A percentile compares a stretch with the other conserved stretches of the same genome.
These are phyloP conservation scores for Globisporangium canariense DNA, from an alignment of 352 stramenopile species.

Conservation along the genomic window DNA sequence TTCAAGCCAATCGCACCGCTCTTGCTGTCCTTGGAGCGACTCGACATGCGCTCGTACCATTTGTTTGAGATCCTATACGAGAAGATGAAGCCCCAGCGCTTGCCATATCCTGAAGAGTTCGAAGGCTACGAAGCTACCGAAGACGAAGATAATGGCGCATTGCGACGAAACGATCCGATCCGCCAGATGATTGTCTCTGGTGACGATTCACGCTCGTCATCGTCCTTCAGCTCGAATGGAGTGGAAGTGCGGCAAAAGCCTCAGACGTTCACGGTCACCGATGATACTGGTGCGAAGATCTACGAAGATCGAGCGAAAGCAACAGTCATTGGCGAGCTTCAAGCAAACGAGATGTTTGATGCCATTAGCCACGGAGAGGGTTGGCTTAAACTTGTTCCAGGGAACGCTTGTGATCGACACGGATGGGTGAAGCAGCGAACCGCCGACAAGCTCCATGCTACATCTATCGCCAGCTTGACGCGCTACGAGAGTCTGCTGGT, in stretches of 20 bases:
- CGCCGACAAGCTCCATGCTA: slow-evolving; percentile 35
- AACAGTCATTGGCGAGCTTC: slow-evolving; percentile 17
- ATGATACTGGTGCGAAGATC: slow-evolving; percentile 21
- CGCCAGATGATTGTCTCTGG: slow-evolving; percentile 24
- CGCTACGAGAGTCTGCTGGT: slow-evolving; percentile 58
- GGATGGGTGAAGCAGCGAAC: slow-evolving; percentile 50
- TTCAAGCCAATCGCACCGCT: slow-evolving; percentile 47
- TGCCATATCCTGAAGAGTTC: slow-evolving; percentile 44
- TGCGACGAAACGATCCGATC: slow-evolving; percentile 21
- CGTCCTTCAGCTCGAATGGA: not conserved
- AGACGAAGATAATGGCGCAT: slow-evolving; percentile 5
- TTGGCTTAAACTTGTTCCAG: slow-evolving; percentile 31
- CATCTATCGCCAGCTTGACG: slow-evolving; percentile 11
- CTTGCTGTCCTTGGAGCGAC: slow-evolving; percentile 46
- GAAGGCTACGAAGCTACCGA: slow-evolving; percentile 39
- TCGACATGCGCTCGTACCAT: slow-evolving; percentile 57
- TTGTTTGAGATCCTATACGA: slow-evolving; percentile 74
- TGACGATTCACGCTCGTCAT: not conserved
- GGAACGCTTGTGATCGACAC: not conserved
- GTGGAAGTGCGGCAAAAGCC: not conserved
- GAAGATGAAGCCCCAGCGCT: slow-evolving; percentile 39
- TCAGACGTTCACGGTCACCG: slow-evolving; percentile 28
- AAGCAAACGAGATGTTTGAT: slow-evolving; percentile 24
- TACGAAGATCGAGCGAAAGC: slow-evolving; percentile 22
- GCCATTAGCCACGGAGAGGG: slow-evolving; percentile 15